Conservation (phyloP, 371 early-diverging fungal species). For the Gilbertella persicaria region DNA sequence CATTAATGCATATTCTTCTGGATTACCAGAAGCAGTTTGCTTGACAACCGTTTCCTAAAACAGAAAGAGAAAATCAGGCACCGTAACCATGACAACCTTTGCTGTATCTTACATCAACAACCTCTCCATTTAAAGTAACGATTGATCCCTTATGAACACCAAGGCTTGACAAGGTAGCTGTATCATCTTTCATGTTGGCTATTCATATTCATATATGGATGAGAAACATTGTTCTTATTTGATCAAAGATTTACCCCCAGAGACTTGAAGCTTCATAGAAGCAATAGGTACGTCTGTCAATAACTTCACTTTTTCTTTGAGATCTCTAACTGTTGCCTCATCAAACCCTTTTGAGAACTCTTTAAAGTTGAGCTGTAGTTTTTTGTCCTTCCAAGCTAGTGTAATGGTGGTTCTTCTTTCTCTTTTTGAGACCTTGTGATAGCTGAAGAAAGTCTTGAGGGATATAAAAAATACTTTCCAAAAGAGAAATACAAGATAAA, state of each 20-base stretch:
- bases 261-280: slow-evolving; percentile 44
- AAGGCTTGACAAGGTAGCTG: slow-evolving; percentile 54
- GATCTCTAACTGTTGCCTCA: slow-evolving; percentile 39
- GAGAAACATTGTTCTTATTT: background rate
- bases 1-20: slow-evolving; percentile 50
- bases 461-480: slow-evolving; percentile 31
- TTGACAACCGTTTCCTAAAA: slow-evolving; percentile 47
- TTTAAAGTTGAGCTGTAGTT: slow-evolving; percentile 36
- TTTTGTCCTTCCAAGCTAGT: slow-evolving; percentile 39
- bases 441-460: slow-evolving; percentile 41
- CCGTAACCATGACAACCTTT: background rate
- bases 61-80: background rate
- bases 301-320: slow-evolving; percentile 43
- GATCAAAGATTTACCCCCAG: slow-evolving; percentile 38
- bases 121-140: slow-evolving; percentile 55
- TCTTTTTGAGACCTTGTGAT: slow-evolving; percentile 34
- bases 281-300: slow-evolving; percentile 49
- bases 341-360: slow-evolving; percentile 37
- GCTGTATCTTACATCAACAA: slow-evolving; percentile 60
- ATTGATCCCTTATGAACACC: slow-evolving; percentile 54
- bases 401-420: slow-evolving; percentile 35
- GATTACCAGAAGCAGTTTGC: slow-evolving; percentile 56
- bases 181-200: slow-evolving; percentile 68
- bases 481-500: slow-evolving; percentile 19
- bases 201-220: background rate